phyloP scores from a whole-genome alignment of 305 asterid genomes.

The Fraxinus ornus region DNA sequence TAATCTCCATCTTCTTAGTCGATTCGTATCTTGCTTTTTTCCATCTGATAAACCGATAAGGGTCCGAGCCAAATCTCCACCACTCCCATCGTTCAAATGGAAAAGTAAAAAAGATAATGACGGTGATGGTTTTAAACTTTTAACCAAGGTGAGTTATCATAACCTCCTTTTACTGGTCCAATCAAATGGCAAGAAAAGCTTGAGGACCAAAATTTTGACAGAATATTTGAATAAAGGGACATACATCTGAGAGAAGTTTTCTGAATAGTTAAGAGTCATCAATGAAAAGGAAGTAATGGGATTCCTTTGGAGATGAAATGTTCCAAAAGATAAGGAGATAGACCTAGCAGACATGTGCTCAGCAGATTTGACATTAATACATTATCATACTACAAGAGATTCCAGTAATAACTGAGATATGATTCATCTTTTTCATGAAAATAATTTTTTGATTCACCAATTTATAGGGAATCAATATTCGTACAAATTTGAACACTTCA shows the following conservation, averaged over 20 bases:
- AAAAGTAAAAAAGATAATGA: not conserved
- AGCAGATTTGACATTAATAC: conserved; percentile 29
- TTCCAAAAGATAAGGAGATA: conserved; percentile 64
- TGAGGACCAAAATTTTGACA: conserved; percentile 23
- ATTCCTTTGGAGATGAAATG: conserved; percentile 47
- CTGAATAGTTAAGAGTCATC: conserved; percentile 29
- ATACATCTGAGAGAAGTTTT: conserved; percentile 26
- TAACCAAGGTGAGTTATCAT: not conserved
- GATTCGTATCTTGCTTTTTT: not conserved
- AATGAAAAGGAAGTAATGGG: conserved; percentile 18
- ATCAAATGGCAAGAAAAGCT: conserved; percentile 23
- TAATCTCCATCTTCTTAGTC: not conserved
- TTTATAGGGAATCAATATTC: not conserved
- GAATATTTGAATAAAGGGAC: conserved; percentile 37
- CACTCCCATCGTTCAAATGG: not conserved
- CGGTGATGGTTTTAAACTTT: not conserved
- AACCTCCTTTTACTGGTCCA: conserved; percentile 11
- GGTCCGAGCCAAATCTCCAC: not conserved
- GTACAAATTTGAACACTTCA: not conserved
- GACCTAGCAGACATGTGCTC: conserved; percentile 32
- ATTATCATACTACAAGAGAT: not conserved
- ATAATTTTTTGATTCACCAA: not conserved
- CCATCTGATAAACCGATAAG: not conserved
- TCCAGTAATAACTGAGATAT: not conserved
- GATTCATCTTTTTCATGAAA: not conserved